Percentiles rank a stretch among this genome's conserved stretches.
phyloP scores from a whole-genome alignment of 2,329 filamentous ascomycete genomes.

The Fusarium humuli region DNA sequence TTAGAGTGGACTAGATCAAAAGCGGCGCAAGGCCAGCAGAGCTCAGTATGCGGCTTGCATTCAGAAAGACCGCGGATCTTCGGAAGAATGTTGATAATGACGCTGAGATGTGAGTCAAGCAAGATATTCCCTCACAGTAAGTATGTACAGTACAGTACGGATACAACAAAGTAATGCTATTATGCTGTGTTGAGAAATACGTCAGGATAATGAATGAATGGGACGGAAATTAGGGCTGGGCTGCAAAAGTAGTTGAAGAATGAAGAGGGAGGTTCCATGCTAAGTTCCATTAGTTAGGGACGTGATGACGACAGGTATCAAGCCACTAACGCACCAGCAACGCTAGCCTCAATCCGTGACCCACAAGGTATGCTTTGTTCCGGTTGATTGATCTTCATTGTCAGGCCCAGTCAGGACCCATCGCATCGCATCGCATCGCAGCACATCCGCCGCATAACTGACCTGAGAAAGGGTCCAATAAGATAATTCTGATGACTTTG shows the following conservation, averaged over 20 bases:
- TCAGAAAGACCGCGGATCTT: constrained; percentile 19
- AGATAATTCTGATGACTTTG: constrained; percentile 2
- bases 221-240: constrained; percentile 25
- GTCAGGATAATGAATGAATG: constrained; percentile 19
- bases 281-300: constrained; percentile 8
- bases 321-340: constrained; percentile 38
- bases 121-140: constrained; percentile 15
- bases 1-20: constrained; percentile 35
- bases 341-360: constrained; percentile 28
- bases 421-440: constrained; percentile 1
- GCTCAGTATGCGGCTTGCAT: constrained; percentile 39
- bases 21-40: constrained; percentile 38
- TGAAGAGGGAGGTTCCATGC: constrained; percentile 32
- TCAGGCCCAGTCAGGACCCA: background rate
- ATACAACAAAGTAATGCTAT: background rate
- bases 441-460: background rate
- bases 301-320: constrained; percentile 45
- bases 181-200: background rate
- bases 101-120: constrained; percentile 26
- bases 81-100: constrained; percentile 9
- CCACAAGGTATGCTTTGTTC: constrained; percentile 28
- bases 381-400: background rate
- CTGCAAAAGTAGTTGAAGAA: constrained; percentile 23
- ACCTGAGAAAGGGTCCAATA: constrained; percentile 17
- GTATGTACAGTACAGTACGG: background rate